A percentile compares a stretch with the other conserved stretches of the same genome.
These are phyloP conservation scores for Wickerhamiella lipophila DNA, from an alignment of 805 yeast genomes.

Conservation along the genomic window DNA sequence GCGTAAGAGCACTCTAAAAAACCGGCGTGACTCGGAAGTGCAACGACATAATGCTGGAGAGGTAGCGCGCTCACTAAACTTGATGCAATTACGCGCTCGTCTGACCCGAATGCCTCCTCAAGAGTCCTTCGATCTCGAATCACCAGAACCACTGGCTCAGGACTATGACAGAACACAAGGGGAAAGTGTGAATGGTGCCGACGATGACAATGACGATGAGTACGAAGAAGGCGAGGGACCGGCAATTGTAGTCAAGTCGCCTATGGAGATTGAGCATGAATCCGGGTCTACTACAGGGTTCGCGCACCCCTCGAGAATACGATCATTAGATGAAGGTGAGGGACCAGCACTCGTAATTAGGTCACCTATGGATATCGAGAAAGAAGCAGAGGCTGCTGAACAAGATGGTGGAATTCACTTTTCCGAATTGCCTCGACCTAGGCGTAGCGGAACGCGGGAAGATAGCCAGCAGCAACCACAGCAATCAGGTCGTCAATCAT, in stretches of 20 bases:
- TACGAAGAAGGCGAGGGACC: slow-evolving; percentile 54
- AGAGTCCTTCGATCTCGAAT: background rate
- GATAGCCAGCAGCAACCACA: background rate
- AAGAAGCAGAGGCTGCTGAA: slow-evolving; percentile 16
- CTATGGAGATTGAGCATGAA: slow-evolving; percentile 47
- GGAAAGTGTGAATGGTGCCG: background rate
- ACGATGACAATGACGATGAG: slow-evolving; percentile 21
- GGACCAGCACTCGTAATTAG: slow-evolving; percentile 70
- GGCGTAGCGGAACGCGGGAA: background rate
- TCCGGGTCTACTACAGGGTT: slow-evolving; percentile 17
- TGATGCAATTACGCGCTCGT: slow-evolving; percentile 39
- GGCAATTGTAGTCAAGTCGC: slow-evolving; percentile 63
- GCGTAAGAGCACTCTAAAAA: slow-evolving; percentile 37
- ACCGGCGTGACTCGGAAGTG: slow-evolving; percentile 6
- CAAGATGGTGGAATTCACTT: slow-evolving; percentile 1
- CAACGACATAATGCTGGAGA: slow-evolving; percentile 30
- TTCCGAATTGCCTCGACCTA: slow-evolving; percentile 4
- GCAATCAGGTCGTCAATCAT: background rate
- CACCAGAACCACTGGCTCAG: background rate
- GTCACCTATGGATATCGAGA: slow-evolving; percentile 62
- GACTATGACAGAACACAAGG: background rate
- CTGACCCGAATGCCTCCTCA: background rate
- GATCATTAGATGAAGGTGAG: slow-evolving; percentile 34
- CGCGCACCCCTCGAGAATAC: background rate
- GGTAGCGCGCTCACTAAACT: slow-evolving; percentile 68